Evolutionary conservation across 352 stramenopile genomes (phyloP).

Genomic region (Pythium oligandrum): DNA sequence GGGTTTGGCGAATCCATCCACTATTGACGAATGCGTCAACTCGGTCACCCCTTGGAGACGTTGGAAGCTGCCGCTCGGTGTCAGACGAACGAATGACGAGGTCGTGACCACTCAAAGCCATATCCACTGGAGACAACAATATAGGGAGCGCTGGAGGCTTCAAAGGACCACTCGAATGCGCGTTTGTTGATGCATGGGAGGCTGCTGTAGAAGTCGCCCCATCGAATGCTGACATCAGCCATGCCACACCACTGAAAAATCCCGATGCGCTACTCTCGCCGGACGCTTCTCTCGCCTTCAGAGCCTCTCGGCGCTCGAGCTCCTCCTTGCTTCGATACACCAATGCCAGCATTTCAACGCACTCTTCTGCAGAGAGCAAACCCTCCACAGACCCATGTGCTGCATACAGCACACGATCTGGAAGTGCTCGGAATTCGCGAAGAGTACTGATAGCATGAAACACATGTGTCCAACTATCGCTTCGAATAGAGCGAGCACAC

Average conservation of each 20-base stretch:
- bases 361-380: slow-evolving; percentile 38
- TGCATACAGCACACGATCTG: slow-evolving; percentile 37
- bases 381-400: slow-evolving; percentile 6
- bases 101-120: slow-evolving; percentile 8
- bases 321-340: slow-evolving; percentile 58
- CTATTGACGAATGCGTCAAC: slow-evolving; percentile 37
- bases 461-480: slow-evolving; percentile 54
- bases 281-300: slow-evolving; percentile 29
- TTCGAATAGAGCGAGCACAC: slow-evolving; percentile 44
- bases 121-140: slow-evolving; percentile 4
- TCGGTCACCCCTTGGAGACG: too few relatives aligned
- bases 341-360: slow-evolving; percentile 47
- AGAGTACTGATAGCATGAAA: slow-evolving; percentile 56
- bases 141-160: neutral
- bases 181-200: too few relatives aligned
- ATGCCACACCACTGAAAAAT: slow-evolving; percentile 75
- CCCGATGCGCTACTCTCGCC: slow-evolving; percentile 18
- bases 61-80: too few relatives aligned
- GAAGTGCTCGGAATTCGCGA: slow-evolving; percentile 60
- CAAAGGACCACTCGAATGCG: slow-evolving; percentile 2
- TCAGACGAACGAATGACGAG: neutral
- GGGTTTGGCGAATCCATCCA: slow-evolving; percentile 50
- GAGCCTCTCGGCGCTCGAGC: slow-evolving; percentile 37
- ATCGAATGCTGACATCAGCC: slow-evolving; percentile 67
- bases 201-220: slow-evolving; percentile 9